phyloP scores from a whole-genome alignment of 169 alveolate species.

The Sarcocystis neurona region DNA sequence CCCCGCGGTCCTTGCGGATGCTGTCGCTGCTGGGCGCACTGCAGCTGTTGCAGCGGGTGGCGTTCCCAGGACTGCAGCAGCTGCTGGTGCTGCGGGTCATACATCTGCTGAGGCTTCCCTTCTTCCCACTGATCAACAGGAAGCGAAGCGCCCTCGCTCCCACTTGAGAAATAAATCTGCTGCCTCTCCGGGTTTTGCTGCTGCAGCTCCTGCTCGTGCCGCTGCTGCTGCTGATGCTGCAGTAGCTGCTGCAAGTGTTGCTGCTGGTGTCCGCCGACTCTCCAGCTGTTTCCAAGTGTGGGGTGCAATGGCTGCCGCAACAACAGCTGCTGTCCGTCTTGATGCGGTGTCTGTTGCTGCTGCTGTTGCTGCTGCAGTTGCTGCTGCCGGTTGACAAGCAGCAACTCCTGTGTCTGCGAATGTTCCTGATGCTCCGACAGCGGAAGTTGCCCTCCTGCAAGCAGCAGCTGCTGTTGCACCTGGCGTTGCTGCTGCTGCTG shows the following conservation, averaged over 20 bases:
- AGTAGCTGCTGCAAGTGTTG: background rate
- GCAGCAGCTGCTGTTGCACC: background rate
- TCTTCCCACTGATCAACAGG: background rate
- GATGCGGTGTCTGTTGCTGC: background rate
- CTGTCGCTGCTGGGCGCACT: background rate
- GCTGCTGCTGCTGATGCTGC: background rate
- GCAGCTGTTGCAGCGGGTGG: background rate
- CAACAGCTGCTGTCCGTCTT: background rate
- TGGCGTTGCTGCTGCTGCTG: background rate
- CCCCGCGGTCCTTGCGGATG: background rate
- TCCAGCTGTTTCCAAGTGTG: background rate
- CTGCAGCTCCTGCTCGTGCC: background rate
- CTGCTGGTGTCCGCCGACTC: background rate
- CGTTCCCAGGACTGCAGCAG: background rate
- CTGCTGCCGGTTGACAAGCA: background rate
- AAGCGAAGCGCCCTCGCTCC: too few relatives aligned
- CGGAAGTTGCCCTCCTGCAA: background rate
- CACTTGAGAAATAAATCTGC: too few relatives aligned
- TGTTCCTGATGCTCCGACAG: background rate
- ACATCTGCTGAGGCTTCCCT: background rate
- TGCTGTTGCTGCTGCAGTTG: background rate
- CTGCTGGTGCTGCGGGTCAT: background rate
- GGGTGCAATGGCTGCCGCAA: background rate
- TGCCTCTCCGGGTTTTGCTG: too few relatives aligned
- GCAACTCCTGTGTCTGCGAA: background rate